phyloP scores from a whole-genome alignment of 768 basidiomycete genomes.

The Auricularia sp. region DNA sequence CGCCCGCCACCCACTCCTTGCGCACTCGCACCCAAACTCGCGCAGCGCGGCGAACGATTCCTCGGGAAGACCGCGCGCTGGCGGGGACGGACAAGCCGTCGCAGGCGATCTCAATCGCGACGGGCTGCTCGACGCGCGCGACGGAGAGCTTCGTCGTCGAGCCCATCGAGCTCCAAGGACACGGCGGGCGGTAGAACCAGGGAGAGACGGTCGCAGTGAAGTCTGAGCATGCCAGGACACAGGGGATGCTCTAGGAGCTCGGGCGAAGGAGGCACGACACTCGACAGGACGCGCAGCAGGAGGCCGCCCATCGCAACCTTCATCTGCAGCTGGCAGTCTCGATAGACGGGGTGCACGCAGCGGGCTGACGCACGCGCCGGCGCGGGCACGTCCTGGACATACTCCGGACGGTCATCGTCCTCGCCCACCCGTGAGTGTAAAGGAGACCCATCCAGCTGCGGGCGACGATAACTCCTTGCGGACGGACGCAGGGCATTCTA shows the following conservation, averaged over 20 bases:
- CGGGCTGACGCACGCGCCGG: background rate
- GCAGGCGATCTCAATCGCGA: conserved; percentile 75
- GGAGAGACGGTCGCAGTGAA: too few relatives aligned
- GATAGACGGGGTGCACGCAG: too few relatives aligned
- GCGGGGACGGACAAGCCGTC: conserved; percentile 79
- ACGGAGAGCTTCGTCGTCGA: conserved; percentile 92
- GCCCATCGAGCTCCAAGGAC: conserved; percentile 67
- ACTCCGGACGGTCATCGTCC: background rate
- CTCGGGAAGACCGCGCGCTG: conserved; percentile 70
- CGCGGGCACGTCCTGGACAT: background rate
- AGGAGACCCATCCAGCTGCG: background rate
- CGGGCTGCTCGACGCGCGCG: conserved; percentile 90
- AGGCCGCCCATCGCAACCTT: too few relatives aligned
- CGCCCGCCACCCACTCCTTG: background rate
- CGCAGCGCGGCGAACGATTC: conserved; percentile 80
- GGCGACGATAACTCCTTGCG: background rate
- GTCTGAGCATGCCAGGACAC: too few relatives aligned
- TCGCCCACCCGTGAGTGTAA: background rate
- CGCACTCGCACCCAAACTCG: conserved; percentile 2
- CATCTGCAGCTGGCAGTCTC: too few relatives aligned
- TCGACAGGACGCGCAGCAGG: too few relatives aligned
- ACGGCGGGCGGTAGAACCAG: too few relatives aligned
- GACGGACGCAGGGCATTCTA: background rate
- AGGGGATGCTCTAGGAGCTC: too few relatives aligned
- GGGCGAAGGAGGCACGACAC: too few relatives aligned